phyloP scores from a whole-genome alignment of 352 stramenopile species.

The Aphanomyces cochlioides region DNA sequence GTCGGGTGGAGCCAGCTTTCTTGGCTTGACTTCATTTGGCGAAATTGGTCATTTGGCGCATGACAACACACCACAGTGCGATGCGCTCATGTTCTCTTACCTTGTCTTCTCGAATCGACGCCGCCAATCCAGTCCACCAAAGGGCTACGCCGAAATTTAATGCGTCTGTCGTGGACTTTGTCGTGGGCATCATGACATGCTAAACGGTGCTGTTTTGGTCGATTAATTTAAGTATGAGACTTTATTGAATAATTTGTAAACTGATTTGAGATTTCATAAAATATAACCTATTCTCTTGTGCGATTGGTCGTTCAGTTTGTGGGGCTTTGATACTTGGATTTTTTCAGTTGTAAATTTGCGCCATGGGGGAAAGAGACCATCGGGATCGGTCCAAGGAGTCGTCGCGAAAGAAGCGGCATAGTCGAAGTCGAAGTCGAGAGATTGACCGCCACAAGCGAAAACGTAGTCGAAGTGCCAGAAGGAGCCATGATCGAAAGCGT shows the following conservation, averaged over 20 bases:
- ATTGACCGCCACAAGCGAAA: constrained; percentile 26
- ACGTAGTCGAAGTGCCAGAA: constrained; percentile 38
- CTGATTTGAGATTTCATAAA: constrained; percentile 6
- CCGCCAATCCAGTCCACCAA: constrained; percentile 40
- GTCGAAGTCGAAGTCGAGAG: constrained; percentile 35
- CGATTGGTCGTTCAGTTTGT: constrained; percentile 30
- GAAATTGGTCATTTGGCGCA: constrained; percentile 75
- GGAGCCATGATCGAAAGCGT: constrained; percentile 24
- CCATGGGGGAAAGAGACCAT: constrained; percentile 23
- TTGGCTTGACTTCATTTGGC: constrained; percentile 86
- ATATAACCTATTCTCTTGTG: constrained; percentile 1
- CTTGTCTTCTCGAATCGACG: constrained; percentile 85
- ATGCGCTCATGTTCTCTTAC: constrained; percentile 86
- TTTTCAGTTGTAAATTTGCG: constrained; percentile 32
- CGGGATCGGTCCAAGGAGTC: constrained; percentile 24
- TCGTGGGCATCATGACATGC: not conserved
- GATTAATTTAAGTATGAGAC: not conserved
- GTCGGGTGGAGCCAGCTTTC: constrained; percentile 72
- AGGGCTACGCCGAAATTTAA: not conserved
- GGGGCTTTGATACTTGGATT: constrained; percentile 19
- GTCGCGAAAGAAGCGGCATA: constrained; percentile 19
- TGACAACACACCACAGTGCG: constrained; percentile 80
- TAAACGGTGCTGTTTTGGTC: not conserved
- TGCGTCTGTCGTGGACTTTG: not conserved
- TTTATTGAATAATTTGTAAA: not conserved